Evolutionary conservation across 108 stramenopile genomes (phyloP).

Genomic region (Cyclotella distinguenda): DNA sequence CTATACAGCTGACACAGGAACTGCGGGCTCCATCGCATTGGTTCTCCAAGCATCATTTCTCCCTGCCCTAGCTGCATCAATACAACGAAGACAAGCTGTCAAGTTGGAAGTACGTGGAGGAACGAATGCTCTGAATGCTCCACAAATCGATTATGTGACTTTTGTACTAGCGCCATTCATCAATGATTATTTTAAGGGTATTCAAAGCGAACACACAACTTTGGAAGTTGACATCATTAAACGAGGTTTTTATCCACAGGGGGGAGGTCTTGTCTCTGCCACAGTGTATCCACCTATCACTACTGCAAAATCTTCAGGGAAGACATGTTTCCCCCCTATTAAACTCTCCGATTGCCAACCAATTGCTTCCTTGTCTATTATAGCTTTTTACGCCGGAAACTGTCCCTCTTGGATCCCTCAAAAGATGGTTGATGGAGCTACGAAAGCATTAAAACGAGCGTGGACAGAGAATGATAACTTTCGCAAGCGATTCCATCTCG

Average conservation of each 20-base stretch:
- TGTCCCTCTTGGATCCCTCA: conserved; percentile 41
- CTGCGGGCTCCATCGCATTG: conserved; percentile 72
- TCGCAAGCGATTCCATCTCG: not conserved
- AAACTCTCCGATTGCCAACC: conserved; percentile 46
- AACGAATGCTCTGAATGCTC: conserved; percentile 69
- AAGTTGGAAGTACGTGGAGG: conserved; percentile 45
- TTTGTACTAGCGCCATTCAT: conserved; percentile 42
- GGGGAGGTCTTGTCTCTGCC: conserved; percentile 52
- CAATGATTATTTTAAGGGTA: conserved; percentile 1
- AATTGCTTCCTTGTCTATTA: conserved; percentile 31
- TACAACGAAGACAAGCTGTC: conserved; percentile 5
- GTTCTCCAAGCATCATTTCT: conserved; percentile 63
- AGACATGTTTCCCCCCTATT: conserved; percentile 38
- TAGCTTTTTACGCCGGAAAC: conserved; percentile 57
- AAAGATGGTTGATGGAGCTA: conserved; percentile 48
- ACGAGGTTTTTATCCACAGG: conserved; percentile 30
- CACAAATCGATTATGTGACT: conserved; percentile 67
- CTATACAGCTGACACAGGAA: conserved; percentile 50
- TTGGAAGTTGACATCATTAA: conserved; percentile 7
- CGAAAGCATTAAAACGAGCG: conserved; percentile 20
- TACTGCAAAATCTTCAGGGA: not conserved
- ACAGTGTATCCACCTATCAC: not conserved
- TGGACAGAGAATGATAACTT: not conserved
- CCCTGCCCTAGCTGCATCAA: conserved; percentile 39
- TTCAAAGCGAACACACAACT: conserved; percentile 4